Percentiles rank a stretch among this genome's conserved stretches.
Conservation (phyloP, 148 eudicot species). For the Silene conica region DNA sequence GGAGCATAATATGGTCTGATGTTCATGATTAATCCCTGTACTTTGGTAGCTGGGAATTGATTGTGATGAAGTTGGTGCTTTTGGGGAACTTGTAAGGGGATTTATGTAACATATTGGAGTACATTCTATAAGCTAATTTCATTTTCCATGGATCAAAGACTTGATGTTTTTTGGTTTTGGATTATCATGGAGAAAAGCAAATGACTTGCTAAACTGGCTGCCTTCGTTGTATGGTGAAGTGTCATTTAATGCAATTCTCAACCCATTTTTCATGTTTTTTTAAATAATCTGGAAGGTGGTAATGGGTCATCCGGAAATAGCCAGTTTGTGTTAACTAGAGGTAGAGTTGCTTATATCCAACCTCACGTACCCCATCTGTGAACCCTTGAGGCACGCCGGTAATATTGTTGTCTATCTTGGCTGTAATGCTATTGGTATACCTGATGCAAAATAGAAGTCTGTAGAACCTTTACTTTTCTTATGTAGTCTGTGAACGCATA, state of each 20-base stretch:
- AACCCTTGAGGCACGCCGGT: not conserved
- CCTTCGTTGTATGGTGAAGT: too few species aligned
- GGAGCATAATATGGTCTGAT: not conserved
- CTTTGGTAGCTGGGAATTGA: not conserved
- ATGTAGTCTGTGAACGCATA: conserved; percentile 30
- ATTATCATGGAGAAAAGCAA: too few species aligned
- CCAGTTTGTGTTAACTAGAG: not conserved
- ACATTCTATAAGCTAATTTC: not conserved
- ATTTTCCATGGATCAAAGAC: too few species aligned
- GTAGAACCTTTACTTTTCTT: conserved; percentile 17
- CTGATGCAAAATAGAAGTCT: conserved; percentile 11
- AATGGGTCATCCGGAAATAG: too few species aligned
- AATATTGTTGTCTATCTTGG: not conserved
- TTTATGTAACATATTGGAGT: not conserved
- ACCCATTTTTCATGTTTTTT: too few species aligned
- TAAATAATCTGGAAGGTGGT: too few species aligned
- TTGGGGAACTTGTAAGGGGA: not conserved
- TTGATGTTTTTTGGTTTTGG: too few species aligned
- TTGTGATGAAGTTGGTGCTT: not conserved
- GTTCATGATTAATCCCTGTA: not conserved
- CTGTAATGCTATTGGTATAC: not conserved
- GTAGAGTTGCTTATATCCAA: not conserved
- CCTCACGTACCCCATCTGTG: too few species aligned
- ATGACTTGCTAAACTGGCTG: too few species aligned
- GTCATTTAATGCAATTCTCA: too few species aligned